A percentile compares a stretch with the other conserved stretches of the same genome.
Conservation (phyloP, 495 filamentous ascomycete genomes). For the Penicillium daleae region DNA sequence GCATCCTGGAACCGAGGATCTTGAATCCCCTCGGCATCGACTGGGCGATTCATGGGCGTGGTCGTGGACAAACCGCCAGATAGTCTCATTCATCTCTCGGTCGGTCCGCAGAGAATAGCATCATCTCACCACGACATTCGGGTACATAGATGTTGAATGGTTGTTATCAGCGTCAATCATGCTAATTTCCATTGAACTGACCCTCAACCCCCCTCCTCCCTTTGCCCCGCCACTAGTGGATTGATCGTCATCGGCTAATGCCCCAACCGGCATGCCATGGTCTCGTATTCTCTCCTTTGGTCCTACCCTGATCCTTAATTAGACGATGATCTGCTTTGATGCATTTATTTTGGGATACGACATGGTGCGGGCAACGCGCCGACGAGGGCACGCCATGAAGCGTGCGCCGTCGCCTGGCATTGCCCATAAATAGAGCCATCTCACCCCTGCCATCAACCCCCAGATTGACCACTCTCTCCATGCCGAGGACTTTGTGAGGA, state of each 20-base stretch:
- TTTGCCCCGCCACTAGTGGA: slow-evolving; percentile 9
- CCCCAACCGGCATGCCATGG: not conserved
- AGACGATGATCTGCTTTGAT: slow-evolving; percentile 15
- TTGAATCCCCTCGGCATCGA: no score
- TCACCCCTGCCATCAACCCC: not conserved
- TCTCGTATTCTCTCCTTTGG: slow-evolving; percentile 12
- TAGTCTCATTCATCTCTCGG: no score
- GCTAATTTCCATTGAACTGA: not conserved
- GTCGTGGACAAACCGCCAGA: no score
- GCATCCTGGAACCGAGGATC: no score
- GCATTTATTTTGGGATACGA: slow-evolving; percentile 35
- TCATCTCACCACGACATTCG: not conserved
- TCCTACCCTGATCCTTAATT: slow-evolving; percentile 8
- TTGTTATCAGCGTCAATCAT: not conserved
- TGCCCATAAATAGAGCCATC: slow-evolving; percentile 15
- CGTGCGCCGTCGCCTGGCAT: not conserved
- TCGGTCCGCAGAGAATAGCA: no score
- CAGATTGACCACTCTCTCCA: not conserved
- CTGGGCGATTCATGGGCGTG: no score
- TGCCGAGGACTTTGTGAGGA: not conserved
- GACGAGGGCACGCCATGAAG: not conserved
- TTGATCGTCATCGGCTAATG: slow-evolving; percentile 13
- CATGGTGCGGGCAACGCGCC: slow-evolving; percentile 27
- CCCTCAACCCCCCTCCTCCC: not conserved
- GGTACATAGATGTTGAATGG: not conserved